Evolutionary conservation across 2,329 filamentous ascomycete genomes (phyloP).

Genomic region (Fusarium zealandicum): DNA sequence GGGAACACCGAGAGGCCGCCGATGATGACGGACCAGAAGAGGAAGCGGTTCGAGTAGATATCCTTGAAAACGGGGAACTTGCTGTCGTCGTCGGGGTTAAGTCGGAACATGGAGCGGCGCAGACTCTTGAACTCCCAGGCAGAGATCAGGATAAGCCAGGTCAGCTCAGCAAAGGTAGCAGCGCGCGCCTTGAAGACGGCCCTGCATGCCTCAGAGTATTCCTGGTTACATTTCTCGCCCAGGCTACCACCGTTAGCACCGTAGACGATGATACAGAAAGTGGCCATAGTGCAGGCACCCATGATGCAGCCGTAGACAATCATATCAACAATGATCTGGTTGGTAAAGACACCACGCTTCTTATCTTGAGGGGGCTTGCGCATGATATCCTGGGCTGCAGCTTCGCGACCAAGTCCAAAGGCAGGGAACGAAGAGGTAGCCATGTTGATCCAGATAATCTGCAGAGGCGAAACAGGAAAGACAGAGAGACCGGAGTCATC

Average conservation of each 20-base stretch:
- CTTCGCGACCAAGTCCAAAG: constrained; percentile 85
- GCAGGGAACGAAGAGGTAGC: constrained; percentile 87
- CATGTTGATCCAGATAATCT: constrained; percentile 96
- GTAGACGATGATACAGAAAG: constrained; percentile 71
- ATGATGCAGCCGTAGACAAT: constrained; percentile 81
- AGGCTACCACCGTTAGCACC: constrained; percentile 63
- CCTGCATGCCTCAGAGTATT: constrained; percentile 61
- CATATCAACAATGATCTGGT: constrained; percentile 81
- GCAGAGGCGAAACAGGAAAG: constrained; percentile 83
- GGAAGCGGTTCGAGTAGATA: constrained; percentile 73
- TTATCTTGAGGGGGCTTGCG: constrained; percentile 77
- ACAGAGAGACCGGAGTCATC: constrained; percentile 76
- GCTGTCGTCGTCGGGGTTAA: constrained; percentile 62
- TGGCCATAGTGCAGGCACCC: constrained; percentile 70
- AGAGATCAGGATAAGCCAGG: constrained; percentile 75
- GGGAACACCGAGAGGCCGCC: constrained; percentile 70
- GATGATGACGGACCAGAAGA: constrained; percentile 70
- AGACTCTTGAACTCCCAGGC: constrained; percentile 82
- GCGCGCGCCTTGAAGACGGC: constrained; percentile 74
- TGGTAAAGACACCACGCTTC: constrained; percentile 74
- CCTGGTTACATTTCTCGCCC: constrained; percentile 68
- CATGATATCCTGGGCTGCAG: constrained; percentile 79
- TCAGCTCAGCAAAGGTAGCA: constrained; percentile 75
- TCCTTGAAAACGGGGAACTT: constrained; percentile 65
- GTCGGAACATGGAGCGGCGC: constrained; percentile 73